These are phyloP conservation scores for Verticillium zaregamsianum DNA, from an alignment of 2,329 filamentous ascomycete genomes.

Conservation along the genomic window DNA sequence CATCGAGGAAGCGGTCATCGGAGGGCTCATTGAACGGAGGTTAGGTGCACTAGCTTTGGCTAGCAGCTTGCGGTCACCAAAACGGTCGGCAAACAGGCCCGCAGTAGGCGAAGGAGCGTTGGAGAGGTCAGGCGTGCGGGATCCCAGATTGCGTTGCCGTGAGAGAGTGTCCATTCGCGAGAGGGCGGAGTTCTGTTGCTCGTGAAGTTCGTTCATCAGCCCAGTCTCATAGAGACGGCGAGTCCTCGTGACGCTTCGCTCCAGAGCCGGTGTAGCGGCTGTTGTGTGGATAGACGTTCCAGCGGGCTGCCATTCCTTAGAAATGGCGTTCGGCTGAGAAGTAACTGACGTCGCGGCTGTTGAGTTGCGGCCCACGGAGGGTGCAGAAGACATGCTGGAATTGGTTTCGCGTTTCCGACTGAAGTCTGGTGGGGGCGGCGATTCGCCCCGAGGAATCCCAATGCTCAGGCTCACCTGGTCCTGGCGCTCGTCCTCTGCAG, in stretches of 20 bases:
- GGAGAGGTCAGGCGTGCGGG: conserved; percentile 46
- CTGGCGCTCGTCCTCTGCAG: conserved; percentile 35
- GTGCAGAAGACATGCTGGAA: conserved; percentile 72
- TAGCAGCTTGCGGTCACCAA: conserved; percentile 38
- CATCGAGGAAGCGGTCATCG: conserved; percentile 31
- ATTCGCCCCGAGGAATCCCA: conserved; percentile 38
- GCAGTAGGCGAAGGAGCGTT: conserved; percentile 42
- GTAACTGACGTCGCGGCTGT: conserved; percentile 85
- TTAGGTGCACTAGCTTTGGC: conserved; percentile 65
- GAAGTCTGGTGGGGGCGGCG: conserved; percentile 58
- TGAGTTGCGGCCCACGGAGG: conserved; percentile 67
- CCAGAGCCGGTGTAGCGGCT: conserved; percentile 38
- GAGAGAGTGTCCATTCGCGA: conserved; percentile 77
- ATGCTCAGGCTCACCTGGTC: conserved; percentile 25
- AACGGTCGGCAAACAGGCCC: conserved; percentile 40
- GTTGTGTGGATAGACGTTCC: conserved; percentile 30
- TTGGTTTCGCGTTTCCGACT: conserved; percentile 79
- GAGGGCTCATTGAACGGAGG: conserved; percentile 54
- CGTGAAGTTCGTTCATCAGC: conserved; percentile 72
- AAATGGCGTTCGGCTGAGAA: conserved; percentile 59
- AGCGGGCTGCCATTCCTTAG: conserved; percentile 45
- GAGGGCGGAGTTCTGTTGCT: conserved; percentile 72
- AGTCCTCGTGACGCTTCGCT: conserved; percentile 65
- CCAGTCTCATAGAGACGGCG: conserved; percentile 80
- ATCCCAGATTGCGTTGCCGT: conserved; percentile 51